A percentile compares a stretch with the other conserved stretches of the same genome.
Conservation (phyloP, 192 early-diverging fungal species). For the Geranomyces michiganensis region DNA sequence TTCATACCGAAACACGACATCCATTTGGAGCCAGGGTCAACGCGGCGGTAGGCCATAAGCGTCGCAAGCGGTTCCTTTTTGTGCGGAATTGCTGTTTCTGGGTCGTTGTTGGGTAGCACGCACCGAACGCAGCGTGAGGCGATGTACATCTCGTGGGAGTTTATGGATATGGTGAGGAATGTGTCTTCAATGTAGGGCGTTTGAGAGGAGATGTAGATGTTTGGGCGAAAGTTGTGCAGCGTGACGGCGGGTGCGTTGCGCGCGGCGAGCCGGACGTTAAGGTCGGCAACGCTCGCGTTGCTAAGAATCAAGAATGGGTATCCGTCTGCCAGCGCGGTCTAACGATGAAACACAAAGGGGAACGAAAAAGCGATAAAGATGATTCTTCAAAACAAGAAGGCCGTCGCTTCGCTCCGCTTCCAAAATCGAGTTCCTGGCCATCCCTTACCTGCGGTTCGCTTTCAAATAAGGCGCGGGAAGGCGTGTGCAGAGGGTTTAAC, state of each 20-base stretch:
- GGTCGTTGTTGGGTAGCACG: slow-evolving; percentile 43
- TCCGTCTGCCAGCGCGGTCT: slow-evolving; percentile 79
- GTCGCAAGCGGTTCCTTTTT: slow-evolving; percentile 34
- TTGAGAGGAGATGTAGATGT: slow-evolving; percentile 60
- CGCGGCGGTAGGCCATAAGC: slow-evolving; percentile 40
- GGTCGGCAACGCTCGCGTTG: slow-evolving; percentile 59
- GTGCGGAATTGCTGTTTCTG: slow-evolving; percentile 28
- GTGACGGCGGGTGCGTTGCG: slow-evolving; percentile 12
- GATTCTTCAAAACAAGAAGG: background rate
- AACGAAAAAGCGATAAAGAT: slow-evolving; percentile 10
- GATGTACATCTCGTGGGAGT: slow-evolving; percentile 27
- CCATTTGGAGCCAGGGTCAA: slow-evolving; percentile 40
- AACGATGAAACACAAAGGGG: slow-evolving; percentile 30
- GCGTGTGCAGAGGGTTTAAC: slow-evolving; percentile 48
- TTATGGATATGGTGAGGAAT: slow-evolving; percentile 62
- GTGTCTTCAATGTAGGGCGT: slow-evolving; percentile 72
- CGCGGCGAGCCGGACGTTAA: slow-evolving; percentile 59
- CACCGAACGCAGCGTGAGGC: slow-evolving; percentile 47
- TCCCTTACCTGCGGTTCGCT: slow-evolving; percentile 17
- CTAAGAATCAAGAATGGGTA: slow-evolving; percentile 72
- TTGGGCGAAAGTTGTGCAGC: slow-evolving; percentile 73
- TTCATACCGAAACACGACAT: slow-evolving; percentile 51
- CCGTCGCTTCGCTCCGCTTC: background rate
- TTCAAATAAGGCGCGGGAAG: slow-evolving; percentile 36
- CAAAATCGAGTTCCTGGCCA: background rate